A percentile compares a stretch with the other conserved stretches of the same genome.
Evolutionary conservation across 495 filamentous ascomycete genomes (phyloP).

Genomic region (Aspergillus mulundensis): DNA sequence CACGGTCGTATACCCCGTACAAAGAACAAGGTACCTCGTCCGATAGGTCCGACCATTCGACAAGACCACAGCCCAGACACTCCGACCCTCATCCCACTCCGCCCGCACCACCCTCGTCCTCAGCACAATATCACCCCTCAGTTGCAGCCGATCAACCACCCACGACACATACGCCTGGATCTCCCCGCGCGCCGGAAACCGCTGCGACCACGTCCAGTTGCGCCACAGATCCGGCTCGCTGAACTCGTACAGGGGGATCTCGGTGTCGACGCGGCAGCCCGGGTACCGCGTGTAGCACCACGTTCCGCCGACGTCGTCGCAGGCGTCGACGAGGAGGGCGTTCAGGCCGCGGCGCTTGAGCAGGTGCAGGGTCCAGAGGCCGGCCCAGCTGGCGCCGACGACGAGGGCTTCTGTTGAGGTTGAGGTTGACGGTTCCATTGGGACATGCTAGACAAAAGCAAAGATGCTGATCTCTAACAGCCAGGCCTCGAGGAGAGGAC

Average conservation of each 20-base stretch:
- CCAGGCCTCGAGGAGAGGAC: no score
- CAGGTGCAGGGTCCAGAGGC: not conserved
- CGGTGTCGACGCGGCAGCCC: not conserved
- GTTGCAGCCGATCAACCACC: not conserved
- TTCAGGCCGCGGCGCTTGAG: not conserved
- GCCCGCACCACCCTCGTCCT: not conserved
- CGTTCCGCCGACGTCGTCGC: not conserved
- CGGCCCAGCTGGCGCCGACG: not conserved
- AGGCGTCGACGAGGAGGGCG: not conserved
- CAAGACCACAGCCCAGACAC: not conserved
- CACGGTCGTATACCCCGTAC: not conserved
- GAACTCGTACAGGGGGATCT: conserved; percentile 2
- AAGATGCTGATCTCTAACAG: no score
- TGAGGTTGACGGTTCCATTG: no score
- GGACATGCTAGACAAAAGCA: no score
- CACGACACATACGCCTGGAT: not conserved
- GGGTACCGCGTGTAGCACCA: conserved; percentile 3
- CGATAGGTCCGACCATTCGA: not conserved
- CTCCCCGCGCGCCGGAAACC: not conserved
- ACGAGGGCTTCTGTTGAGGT: not conserved
- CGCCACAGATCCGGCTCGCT: not conserved
- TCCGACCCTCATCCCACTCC: not conserved
- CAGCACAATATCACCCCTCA: not conserved
- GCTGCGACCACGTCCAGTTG: conserved; percentile 1
- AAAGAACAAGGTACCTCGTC: not conserved